Base-by-base conservation (phyloP, 768 basidiomycete genomes). In the Austroboletus eburneus region DNA sequence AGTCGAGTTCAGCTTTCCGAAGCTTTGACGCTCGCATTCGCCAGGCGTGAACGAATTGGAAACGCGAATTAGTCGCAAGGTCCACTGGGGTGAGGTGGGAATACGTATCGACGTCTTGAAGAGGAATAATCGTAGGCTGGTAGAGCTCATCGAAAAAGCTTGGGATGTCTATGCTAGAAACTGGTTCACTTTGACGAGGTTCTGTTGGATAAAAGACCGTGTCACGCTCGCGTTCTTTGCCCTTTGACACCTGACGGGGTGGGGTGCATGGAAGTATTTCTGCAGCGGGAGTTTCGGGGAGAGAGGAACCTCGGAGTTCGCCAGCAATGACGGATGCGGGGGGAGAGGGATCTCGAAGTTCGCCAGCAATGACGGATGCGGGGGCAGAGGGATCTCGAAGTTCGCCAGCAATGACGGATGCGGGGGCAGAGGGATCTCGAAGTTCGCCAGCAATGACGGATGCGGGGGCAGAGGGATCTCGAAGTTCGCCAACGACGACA, bases 11-110 rank as follows among this genome's bases (percentile, higher is more conserved):
- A 18, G 37, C 40, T 21, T 44, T 43, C 18, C 24, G 52, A 20
- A 62, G 49, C 39, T 12, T 51, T 23, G 46, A 45, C 3, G 46
- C 54, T 18, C 43, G 43, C 20, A 32, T 49, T 24, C 57, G 44
- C 59, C 55, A 64, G 24, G 42, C 39, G 6, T 49, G 45, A 42
- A 52, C 45, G 35, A 63, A 63, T 4, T 51, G 46, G 30, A 63
- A 63, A 20, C 62, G 62, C 9, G 61, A 34, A 33, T 65, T 63
- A 25, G 30, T 42, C 3, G 23, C 36, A 18, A 64, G 51, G 32
- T 50, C 52, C 22, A 39, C 23, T n/a, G 49, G 4, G 12, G 50
- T 48, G 24, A 63, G 49, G 9, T 45, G 48, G 17, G 60, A 52
- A 38, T 55, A 54, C 5, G 23, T 22, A 20, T 65, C 58, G 0